Conservation (phyloP, 73 alveolate genomes). For the Paramecium octaurelia region DNA sequence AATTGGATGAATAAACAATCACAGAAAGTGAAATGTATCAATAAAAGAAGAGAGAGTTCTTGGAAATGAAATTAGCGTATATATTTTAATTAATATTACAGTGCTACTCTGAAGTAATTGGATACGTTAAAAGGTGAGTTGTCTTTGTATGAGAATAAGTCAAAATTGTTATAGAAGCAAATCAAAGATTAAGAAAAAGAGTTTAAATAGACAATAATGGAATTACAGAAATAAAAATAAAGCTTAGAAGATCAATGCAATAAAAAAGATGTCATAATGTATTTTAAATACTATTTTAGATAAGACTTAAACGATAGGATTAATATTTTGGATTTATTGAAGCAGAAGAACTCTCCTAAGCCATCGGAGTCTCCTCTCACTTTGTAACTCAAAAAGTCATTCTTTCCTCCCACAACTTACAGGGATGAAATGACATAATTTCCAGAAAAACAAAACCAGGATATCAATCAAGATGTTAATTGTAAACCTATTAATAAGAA, state of each 20-base stretch:
- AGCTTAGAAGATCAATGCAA: neutral
- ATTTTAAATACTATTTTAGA: neutral
- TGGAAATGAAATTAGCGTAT: constrained; percentile 30
- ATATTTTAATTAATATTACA: neutral
- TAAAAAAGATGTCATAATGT: neutral
- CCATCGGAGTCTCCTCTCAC: neutral
- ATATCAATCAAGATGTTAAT: neutral
- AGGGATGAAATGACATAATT: neutral
- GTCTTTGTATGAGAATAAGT: neutral
- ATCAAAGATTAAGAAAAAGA: constrained; percentile 22
- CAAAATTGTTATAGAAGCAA: neutral
- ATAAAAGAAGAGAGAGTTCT: constrained; percentile 13
- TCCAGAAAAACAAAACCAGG: neutral
- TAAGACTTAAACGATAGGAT: constrained; percentile 8
- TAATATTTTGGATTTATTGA: neutral
- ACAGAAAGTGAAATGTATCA: constrained; percentile 17
- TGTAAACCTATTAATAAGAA: neutral
- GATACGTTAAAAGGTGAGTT: constrained; percentile 24
- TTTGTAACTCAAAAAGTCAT: neutral
- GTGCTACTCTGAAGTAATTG: neutral
- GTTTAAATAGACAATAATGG: neutral
- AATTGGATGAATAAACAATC: constrained; percentile 10
- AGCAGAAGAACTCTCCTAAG: neutral
- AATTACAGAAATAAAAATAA: neutral
- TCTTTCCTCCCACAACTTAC: neutral